phyloP scores from a whole-genome alignment of 2,329 filamentous ascomycete genomes.

The Sporothrix protearum region DNA sequence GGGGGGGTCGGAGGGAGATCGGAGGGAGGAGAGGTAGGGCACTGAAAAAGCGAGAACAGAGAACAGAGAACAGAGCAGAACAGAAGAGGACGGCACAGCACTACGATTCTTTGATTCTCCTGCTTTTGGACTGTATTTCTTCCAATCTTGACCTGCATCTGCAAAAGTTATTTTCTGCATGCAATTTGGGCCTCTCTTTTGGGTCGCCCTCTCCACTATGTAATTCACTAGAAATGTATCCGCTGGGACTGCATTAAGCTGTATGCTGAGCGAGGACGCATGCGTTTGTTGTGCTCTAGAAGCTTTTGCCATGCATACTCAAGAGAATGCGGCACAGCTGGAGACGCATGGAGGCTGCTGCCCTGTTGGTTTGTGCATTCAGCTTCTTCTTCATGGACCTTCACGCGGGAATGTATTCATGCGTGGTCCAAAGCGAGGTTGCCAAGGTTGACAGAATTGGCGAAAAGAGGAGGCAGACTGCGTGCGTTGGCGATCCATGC shows the following conservation, averaged over 20 bases:
- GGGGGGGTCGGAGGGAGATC: neutral
- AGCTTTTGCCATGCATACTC: neutral
- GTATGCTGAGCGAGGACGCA: neutral
- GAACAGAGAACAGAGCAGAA: neutral
- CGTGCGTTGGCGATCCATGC: conserved; percentile 9
- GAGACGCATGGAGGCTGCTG: neutral
- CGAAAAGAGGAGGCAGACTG: neutral
- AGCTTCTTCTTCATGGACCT: neutral
- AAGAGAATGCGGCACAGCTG: neutral
- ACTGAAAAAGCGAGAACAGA: neutral
- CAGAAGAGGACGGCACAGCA: conserved; percentile 4
- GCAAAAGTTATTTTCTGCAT: neutral
- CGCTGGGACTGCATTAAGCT: neutral
- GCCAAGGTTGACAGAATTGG: neutral
- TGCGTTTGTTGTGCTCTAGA: neutral
- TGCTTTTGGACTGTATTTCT: neutral
- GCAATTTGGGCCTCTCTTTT: conserved; percentile 11
- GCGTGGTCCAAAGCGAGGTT: neutral
- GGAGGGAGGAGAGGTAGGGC: neutral
- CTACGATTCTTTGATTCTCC: neutral
- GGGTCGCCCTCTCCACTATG: neutral
- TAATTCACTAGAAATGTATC: neutral
- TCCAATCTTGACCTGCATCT: conserved; percentile 3
- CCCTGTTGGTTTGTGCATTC: neutral
- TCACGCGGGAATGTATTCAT: too few species aligned